Evolutionary conservation across 108 stramenopile genomes (phyloP).

Genomic region (Schizochytrium sp.): DNA sequence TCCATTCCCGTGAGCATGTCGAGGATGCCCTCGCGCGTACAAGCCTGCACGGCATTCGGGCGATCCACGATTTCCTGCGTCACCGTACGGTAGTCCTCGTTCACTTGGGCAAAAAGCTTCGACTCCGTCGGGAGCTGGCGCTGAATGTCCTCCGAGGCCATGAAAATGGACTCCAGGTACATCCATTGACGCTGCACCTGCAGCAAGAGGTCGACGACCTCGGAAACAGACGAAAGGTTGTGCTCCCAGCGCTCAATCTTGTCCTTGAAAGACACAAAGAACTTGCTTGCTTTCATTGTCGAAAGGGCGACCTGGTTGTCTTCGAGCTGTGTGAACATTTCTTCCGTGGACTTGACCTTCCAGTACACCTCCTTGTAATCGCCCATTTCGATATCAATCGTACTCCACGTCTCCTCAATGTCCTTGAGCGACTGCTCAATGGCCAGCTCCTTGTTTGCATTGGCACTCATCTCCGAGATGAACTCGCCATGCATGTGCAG

Average conservation of each 20-base stretch:
- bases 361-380: slow-evolving; percentile 55
- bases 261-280: slow-evolving; percentile 45
- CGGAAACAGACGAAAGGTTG: slow-evolving; percentile 32
- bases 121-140: slow-evolving; percentile 55
- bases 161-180: slow-evolving; percentile 62
- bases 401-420: slow-evolving; percentile 42
- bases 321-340: slow-evolving; percentile 53
- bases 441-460: slow-evolving; percentile 57
- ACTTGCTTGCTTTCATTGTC: slow-evolving; percentile 60
- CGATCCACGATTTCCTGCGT: slow-evolving; percentile 34
- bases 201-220: slow-evolving; percentile 55
- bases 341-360: slow-evolving; percentile 53
- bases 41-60: slow-evolving; percentile 47
- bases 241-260: slow-evolving; percentile 51
- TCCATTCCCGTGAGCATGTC: slow-evolving; percentile 29
- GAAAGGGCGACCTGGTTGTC: slow-evolving; percentile 53
- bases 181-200: slow-evolving; percentile 61
- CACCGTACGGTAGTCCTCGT: slow-evolving; percentile 33
- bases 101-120: slow-evolving; percentile 45
- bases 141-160: slow-evolving; percentile 55
- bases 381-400: slow-evolving; percentile 45
- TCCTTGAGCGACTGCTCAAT: slow-evolving; percentile 43
- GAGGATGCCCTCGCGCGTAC: slow-evolving; percentile 27
- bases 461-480: slow-evolving; percentile 50
- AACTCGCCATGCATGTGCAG: slow-evolving; percentile 53